Conservation (phyloP, 1,139 yeast genomes). For the Schwanniomyces etchellsii region DNA sequence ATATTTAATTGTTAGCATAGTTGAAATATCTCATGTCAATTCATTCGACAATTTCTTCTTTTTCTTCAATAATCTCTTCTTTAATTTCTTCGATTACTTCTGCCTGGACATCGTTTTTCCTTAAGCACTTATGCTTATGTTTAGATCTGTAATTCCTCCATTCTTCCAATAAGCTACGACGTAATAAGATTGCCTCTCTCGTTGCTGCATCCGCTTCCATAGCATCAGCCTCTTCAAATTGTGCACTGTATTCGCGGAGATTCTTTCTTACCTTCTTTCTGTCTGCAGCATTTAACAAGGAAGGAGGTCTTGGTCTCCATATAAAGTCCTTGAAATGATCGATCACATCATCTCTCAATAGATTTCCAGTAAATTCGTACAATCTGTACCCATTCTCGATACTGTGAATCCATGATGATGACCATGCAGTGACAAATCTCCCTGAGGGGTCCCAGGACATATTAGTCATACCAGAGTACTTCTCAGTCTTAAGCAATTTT, state of each 20-base stretch:
- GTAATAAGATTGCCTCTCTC: constrained; percentile 80
- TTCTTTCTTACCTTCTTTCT: constrained; percentile 87
- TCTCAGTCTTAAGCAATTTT: constrained; percentile 58
- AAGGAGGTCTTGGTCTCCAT: constrained; percentile 97
- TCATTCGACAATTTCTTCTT: constrained; percentile 70
- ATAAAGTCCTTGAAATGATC: constrained; percentile 84
- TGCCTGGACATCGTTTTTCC: constrained; percentile 48
- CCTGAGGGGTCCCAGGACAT: constrained; percentile 96
- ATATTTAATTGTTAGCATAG: constrained; percentile 1
- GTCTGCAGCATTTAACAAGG: constrained; percentile 70
- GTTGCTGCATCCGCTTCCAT: constrained; percentile 95
- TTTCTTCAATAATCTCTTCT: constrained; percentile 69
- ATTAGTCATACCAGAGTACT: constrained; percentile 76
- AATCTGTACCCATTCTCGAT: constrained; percentile 88
- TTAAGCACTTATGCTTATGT: constrained; percentile 44
- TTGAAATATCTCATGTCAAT: constrained; percentile 2
- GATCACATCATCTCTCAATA: constrained; percentile 67
- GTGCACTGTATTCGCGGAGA: constrained; percentile 83
- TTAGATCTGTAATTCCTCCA: constrained; percentile 78
- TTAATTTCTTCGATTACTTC: constrained; percentile 66
- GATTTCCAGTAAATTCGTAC: constrained; percentile 76
- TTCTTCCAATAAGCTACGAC: constrained; percentile 77
- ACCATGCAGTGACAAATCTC: constrained; percentile 82
- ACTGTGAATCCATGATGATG: constrained; percentile 79
- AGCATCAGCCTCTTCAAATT: constrained; percentile 92